These are phyloP conservation scores for Aspergillus sp. DNA, from an alignment of 2,329 filamentous ascomycete species.

Conservation along the genomic window DNA sequence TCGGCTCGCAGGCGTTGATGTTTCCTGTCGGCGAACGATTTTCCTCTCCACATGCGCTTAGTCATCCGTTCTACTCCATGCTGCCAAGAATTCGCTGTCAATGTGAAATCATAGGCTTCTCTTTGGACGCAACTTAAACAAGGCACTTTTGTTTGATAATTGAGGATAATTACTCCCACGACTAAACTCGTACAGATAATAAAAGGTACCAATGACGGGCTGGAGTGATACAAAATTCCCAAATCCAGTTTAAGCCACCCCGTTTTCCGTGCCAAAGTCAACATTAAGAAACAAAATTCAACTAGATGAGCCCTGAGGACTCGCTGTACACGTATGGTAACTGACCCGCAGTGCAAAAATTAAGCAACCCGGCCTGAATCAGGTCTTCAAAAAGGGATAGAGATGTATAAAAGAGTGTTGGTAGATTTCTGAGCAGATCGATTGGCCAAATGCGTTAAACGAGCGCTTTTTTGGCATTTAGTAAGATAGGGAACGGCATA, in stretches of 20 bases:
- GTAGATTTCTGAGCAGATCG: not conserved
- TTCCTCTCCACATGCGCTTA: slow-evolving; percentile 24
- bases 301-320: not conserved
- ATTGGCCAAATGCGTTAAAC: not conserved
- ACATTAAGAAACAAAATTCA: not conserved
- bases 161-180: not conserved
- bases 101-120: not conserved
- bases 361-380: not conserved
- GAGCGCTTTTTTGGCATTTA: not conserved
- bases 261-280: not conserved
- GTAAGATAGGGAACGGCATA: not conserved
- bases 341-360: slow-evolving; percentile 17
- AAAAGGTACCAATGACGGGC: not conserved
- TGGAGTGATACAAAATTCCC: too few species aligned
- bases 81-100: slow-evolving; percentile 12
- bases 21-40: slow-evolving; percentile 21
- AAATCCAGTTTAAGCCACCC: not conserved
- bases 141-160: not conserved
- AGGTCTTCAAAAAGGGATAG: not conserved
- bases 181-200: not conserved
- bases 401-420: not conserved
- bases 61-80: slow-evolving; percentile 13
- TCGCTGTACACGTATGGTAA: slow-evolving; percentile 1
- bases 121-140: not conserved
- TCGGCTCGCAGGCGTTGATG: not conserved